Conservation (phyloP, 2,329 filamentous ascomycete species). For the Fusarium oxysporum region DNA sequence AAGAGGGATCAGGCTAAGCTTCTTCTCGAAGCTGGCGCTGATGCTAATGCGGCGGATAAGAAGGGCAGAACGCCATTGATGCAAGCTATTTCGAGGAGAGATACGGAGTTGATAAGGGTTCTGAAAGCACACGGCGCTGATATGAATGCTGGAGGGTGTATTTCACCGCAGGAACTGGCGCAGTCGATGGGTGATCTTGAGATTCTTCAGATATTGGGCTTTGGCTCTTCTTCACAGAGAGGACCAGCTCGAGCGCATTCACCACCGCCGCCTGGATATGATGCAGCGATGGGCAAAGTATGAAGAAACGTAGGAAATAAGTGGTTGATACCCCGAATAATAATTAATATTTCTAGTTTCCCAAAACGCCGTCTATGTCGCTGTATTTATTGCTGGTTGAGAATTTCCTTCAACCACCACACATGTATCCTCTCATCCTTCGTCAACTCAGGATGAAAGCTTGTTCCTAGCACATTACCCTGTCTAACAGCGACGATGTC, state of each 20-base stretch:
- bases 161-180: slow-evolving; percentile 42
- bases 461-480: slow-evolving; percentile 92
- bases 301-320: slow-evolving; percentile 1
- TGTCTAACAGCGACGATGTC: slow-evolving; percentile 92
- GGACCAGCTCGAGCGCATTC: slow-evolving; percentile 25
- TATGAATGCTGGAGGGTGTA: slow-evolving; percentile 26
- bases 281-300: slow-evolving; percentile 23
- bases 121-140: slow-evolving; percentile 47
- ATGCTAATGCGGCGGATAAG: slow-evolving; percentile 48
- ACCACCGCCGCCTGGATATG: slow-evolving; percentile 42
- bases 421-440: slow-evolving; percentile 87
- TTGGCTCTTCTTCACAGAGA: slow-evolving; percentile 12
- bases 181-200: slow-evolving; percentile 41
- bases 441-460: slow-evolving; percentile 95
- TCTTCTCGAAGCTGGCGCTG: slow-evolving; percentile 50
- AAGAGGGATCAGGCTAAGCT: slow-evolving; percentile 38
- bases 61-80: slow-evolving; percentile 49
- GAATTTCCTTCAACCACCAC: slow-evolving; percentile 86
- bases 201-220: slow-evolving; percentile 44
- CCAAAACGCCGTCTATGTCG: slow-evolving; percentile 21
- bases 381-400: slow-evolving; percentile 35
- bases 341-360: slow-evolving; percentile 16
- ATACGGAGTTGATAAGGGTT: slow-evolving; percentile 46
- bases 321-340: slow-evolving; percentile 16
- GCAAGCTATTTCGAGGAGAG: slow-evolving; percentile 46